A percentile compares a stretch with the other conserved stretches of the same genome.
phyloP scores from a whole-genome alignment of 345 rosid species.

The Barbarea vulgaris region DNA sequence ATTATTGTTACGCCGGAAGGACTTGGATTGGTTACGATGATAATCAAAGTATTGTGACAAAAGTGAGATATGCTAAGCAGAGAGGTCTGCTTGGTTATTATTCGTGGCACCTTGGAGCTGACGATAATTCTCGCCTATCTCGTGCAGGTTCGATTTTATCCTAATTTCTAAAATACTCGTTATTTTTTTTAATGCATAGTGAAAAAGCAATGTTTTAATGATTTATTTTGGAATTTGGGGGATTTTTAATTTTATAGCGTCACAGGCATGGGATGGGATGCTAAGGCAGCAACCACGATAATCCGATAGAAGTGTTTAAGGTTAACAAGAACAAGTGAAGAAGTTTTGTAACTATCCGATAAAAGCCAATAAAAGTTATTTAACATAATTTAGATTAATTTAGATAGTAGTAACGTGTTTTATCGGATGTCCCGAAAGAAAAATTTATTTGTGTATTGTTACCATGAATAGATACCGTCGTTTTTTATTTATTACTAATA shows the following conservation, averaged over 20 bases:
- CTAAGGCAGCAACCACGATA: neutral
- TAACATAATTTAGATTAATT: no score
- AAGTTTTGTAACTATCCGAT: neutral
- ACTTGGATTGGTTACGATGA: constrained; percentile 72
- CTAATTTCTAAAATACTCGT: neutral
- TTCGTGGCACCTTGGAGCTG: constrained; percentile 69
- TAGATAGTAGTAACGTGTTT: no score
- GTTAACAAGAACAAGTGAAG: neutral
- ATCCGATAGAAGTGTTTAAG: neutral
- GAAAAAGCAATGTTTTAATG: neutral
- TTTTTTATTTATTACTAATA: no score
- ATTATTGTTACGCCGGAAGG: constrained; percentile 48
- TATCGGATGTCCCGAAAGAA: no score
- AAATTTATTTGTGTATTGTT: no score
- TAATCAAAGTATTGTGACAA: constrained; percentile 47
- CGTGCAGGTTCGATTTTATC: constrained; percentile 35
- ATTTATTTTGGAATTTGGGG: neutral
- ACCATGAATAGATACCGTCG: no score
- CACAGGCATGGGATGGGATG: neutral
- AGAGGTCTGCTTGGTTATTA: constrained; percentile 65
- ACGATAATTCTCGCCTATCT: constrained; percentile 50
- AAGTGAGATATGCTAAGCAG: constrained; percentile 53
- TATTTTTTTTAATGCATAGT: neutral
- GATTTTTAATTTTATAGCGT: neutral
- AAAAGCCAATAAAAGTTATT: no score